Conservation (phyloP, 2,329 filamentous ascomycete species). For the Fusarium foetens region DNA sequence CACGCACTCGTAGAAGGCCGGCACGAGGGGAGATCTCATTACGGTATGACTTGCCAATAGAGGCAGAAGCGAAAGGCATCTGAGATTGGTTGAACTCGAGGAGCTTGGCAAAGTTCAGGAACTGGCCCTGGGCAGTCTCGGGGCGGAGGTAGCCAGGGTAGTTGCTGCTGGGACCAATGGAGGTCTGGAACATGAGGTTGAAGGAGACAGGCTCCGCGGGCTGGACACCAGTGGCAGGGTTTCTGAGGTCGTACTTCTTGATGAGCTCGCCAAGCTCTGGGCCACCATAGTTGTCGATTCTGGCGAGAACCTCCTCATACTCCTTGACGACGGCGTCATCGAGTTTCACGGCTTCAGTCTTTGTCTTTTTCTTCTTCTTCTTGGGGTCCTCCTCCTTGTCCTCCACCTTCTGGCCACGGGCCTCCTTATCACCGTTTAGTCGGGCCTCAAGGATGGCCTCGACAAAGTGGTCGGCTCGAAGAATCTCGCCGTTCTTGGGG, state of each 20-base stretch:
- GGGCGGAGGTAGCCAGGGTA: conserved; percentile 86
- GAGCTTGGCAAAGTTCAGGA: conserved; percentile 95
- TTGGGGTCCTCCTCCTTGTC: conserved; percentile 76
- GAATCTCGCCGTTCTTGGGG: conserved; percentile 95
- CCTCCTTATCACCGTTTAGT: conserved; percentile 90
- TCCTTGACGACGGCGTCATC: conserved; percentile 87
- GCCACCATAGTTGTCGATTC: conserved; percentile 94
- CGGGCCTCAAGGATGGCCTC: conserved; percentile 91
- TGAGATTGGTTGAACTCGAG: conserved; percentile 94
- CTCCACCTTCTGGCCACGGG: conserved; percentile 83
- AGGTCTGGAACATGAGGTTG: conserved; percentile 99
- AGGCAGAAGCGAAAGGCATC: conserved; percentile 97
- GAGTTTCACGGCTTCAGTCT: conserved; percentile 81
- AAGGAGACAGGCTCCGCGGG: conserved; percentile 87
- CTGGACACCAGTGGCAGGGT: conserved; percentile 81
- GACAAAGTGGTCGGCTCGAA: conserved; percentile 95
- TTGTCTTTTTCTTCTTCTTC: conserved; percentile 92
- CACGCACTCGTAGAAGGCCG: conserved; percentile 91
- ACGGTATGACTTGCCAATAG: conserved; percentile 96
- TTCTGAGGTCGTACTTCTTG: conserved; percentile 89
- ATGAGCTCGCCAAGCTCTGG: conserved; percentile 88
- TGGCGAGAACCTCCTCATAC: conserved; percentile 90
- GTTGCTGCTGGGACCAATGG: conserved; percentile 92
- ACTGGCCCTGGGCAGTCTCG: conserved; percentile 98
- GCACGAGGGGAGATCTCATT: conserved; percentile 97